A percentile compares a stretch with the other conserved stretches of the same genome.
phyloP scores from a whole-genome alignment of 306 rosid species.

The Sechiopsis laciniata region DNA sequence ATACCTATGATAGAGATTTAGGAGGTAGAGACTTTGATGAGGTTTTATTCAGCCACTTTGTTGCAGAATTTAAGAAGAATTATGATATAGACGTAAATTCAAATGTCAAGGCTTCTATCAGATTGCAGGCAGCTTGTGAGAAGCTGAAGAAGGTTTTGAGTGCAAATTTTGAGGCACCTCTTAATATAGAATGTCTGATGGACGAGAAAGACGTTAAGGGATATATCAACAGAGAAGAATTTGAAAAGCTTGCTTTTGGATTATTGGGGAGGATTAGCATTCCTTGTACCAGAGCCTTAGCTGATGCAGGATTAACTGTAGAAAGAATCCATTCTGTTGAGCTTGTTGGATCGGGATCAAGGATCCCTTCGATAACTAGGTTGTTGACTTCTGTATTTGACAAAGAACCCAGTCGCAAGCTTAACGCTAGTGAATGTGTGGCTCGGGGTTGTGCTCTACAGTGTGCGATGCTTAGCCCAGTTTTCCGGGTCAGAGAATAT shows the following conservation, averaged over 20 bases:
- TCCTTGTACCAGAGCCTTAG: conserved; percentile 69
- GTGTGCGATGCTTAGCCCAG: conserved; percentile 95
- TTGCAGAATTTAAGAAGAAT: conserved; percentile 49
- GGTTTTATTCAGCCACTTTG: conserved; percentile 65
- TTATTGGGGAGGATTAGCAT: conserved; percentile 54
- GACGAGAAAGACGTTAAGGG: conserved; percentile 98
- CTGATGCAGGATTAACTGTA: conserved; percentile 50
- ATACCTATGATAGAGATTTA: conserved; percentile 56
- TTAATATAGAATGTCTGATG: conserved; percentile 91
- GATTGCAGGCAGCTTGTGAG: conserved; percentile 82
- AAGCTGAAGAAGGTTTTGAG: conserved; percentile 93
- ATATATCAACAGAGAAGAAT: conserved; percentile 82
- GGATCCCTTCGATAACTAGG: conserved; percentile 74
- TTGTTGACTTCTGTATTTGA: conserved; percentile 52
- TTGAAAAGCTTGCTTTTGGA: conserved; percentile 65
- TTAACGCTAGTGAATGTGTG: conserved; percentile 98
- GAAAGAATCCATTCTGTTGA: conserved; percentile 72
- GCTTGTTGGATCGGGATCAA: conserved; percentile 95
- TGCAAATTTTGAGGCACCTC: conserved; percentile 90
- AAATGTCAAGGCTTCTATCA: conserved; percentile 62
- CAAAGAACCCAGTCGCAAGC: conserved; percentile 71
- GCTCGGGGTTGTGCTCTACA: conserved; percentile 98
- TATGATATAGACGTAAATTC: conserved; percentile 61
- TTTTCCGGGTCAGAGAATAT: conserved; percentile 75
- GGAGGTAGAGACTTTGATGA: conserved; percentile 88